Percentiles rank a stretch among this genome's conserved stretches.
These are phyloP conservation scores for Penicillium argentinense DNA, from an alignment of 495 filamentous ascomycete species.

Conservation along the genomic window DNA sequence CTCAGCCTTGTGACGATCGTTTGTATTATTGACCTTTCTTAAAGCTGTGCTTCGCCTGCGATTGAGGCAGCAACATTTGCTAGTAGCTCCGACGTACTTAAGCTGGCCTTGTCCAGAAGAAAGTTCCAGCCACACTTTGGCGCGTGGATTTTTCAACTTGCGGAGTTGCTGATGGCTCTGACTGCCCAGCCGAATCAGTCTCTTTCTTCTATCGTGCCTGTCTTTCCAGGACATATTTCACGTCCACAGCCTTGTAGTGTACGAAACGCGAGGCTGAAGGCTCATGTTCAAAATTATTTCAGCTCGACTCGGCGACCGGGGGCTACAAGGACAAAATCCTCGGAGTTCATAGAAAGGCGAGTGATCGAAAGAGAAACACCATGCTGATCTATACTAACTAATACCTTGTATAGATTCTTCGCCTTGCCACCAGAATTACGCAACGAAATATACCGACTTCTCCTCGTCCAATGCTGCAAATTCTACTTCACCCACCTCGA, in stretches of 20 bases:
- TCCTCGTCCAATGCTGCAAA: constrained; percentile 31
- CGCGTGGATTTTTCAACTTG: too few species aligned
- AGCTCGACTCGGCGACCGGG: too few species aligned
- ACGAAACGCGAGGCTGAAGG: neutral
- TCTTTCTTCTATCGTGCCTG: neutral
- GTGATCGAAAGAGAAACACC: too few species aligned
- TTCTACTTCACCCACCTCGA: constrained; percentile 14
- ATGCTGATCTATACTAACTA: too few species aligned
- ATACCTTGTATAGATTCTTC: constrained; percentile 27
- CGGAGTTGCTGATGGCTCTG: neutral
- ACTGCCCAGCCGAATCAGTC: neutral
- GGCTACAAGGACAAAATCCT: too few species aligned
- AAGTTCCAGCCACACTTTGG: neutral
- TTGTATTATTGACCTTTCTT: too few species aligned
- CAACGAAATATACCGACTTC: constrained; percentile 19
- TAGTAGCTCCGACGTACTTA: too few species aligned
- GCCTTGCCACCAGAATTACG: constrained; percentile 25
- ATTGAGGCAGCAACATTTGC: too few species aligned
- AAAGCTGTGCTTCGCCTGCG: too few species aligned
- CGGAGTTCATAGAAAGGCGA: too few species aligned
- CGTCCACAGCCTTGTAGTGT: neutral
- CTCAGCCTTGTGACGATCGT: too few species aligned
- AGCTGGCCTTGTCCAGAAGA: too few species aligned
- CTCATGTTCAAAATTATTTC: neutral
- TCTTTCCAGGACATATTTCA: neutral